Percentiles rank a stretch among this genome's conserved stretches.
phyloP scores from a whole-genome alignment of 2,329 filamentous ascomycete genomes.

The Trichothecium roseum region DNA sequence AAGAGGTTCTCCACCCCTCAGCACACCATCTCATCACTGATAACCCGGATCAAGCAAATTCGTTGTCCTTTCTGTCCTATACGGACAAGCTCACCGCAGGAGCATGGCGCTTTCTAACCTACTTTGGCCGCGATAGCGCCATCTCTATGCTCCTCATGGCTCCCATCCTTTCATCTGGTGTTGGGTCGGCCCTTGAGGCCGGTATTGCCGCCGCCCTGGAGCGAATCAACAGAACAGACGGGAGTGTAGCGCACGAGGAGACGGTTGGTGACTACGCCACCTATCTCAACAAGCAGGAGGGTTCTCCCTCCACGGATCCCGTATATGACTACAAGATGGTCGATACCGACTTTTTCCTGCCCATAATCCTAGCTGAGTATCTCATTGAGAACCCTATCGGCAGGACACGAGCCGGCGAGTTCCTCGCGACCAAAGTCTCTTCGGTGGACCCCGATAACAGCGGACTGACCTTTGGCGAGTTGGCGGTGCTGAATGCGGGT shows the following conservation, averaged over 20 bases:
- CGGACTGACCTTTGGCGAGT: constrained; percentile 40
- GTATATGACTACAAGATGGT: constrained; percentile 51
- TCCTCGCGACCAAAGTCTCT: constrained; percentile 32
- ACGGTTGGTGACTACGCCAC: constrained; percentile 56
- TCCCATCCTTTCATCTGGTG: constrained; percentile 43
- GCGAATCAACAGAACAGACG: constrained; percentile 47
- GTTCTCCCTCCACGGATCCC: constrained; percentile 39
- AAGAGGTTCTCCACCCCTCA: constrained; percentile 39
- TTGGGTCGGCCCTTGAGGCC: constrained; percentile 47
- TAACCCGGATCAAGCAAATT: constrained; percentile 34
- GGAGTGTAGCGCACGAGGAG: constrained; percentile 54
- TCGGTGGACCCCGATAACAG: constrained; percentile 36
- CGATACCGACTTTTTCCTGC: constrained; percentile 52
- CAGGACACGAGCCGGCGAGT: constrained; percentile 17
- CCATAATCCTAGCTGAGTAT: constrained; percentile 47
- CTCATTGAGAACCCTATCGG: constrained; percentile 35
- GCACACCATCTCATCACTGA: constrained; percentile 29
- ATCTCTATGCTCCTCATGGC: constrained; percentile 48
- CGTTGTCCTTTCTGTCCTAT: constrained; percentile 54
- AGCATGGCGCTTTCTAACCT: constrained; percentile 56
- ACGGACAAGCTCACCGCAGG: constrained; percentile 52
- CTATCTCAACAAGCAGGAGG: constrained; percentile 43
- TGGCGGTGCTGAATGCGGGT: constrained; percentile 41
- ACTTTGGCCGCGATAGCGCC: constrained; percentile 57
- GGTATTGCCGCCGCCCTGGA: constrained; percentile 51